These are phyloP conservation scores for Perkinsus marinus DNA, from an alignment of 169 alveolate species.

Conservation along the genomic window DNA sequence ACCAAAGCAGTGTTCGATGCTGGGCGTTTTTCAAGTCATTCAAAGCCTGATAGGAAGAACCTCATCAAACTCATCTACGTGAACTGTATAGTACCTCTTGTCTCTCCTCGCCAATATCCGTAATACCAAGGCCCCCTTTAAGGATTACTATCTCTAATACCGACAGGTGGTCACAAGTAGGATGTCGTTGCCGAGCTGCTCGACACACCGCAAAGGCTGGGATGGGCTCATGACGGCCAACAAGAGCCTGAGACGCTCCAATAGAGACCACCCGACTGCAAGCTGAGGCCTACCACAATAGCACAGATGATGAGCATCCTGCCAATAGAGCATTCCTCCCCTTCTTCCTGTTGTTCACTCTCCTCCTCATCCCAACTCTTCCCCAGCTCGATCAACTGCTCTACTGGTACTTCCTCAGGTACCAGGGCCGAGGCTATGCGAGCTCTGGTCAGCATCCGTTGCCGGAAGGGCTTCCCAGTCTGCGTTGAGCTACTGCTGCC, in stretches of 20 bases:
- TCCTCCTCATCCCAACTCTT: neutral
- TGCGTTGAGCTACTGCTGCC: neutral
- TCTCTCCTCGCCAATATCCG: neutral
- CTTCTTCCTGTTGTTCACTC: neutral
- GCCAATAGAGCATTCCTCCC: neutral
- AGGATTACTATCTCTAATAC: neutral
- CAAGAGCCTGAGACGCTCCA: neutral
- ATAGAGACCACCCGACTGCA: neutral
- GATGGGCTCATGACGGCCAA: neutral
- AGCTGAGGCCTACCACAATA: neutral
- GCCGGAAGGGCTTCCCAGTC: neutral
- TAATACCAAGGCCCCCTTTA: neutral
- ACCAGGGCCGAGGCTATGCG: neutral
- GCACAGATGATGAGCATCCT: neutral
- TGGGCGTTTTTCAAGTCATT: neutral
- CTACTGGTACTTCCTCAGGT: neutral
- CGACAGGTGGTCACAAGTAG: neutral
- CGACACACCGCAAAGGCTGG: neutral
- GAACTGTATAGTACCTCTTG: neutral
- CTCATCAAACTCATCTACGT: neutral
- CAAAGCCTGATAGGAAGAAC: neutral
- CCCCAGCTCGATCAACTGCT: neutral
- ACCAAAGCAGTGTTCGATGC: neutral
- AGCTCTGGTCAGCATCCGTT: neutral
- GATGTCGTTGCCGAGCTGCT: neutral